A percentile compares a stretch with the other conserved stretches of the same genome.
Conservation (phyloP, 2,329 filamentous ascomycete species). For the Helicocarpus griseus region DNA sequence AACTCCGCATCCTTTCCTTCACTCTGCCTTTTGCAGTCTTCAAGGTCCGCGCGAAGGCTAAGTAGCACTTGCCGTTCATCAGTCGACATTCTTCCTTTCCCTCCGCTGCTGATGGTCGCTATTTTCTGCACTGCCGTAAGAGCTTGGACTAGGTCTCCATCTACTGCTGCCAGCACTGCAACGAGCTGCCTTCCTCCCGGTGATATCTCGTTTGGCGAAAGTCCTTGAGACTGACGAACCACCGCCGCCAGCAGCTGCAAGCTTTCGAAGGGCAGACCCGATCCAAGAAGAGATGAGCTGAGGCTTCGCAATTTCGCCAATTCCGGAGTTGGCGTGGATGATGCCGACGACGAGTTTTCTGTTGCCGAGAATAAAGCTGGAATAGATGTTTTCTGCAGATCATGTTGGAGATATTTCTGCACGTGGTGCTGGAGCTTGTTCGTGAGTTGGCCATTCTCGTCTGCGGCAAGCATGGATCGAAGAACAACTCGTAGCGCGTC, state of each 20-base stretch:
- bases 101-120: background rate
- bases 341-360: background rate
- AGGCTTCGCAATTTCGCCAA: constrained; percentile 5
- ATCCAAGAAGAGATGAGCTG: constrained; percentile 7
- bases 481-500: constrained; percentile 7
- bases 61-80: constrained; percentile 8
- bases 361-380: constrained; percentile 1
- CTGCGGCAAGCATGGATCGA: constrained; percentile 10
- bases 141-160: constrained; percentile 30
- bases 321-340: background rate
- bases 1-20: constrained; percentile 12
- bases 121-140: constrained; percentile 27
- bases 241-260: constrained; percentile 5
- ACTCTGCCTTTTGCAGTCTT: constrained; percentile 5
- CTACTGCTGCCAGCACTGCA: constrained; percentile 19
- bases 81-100: constrained; percentile 4
- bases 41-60: constrained; percentile 7
- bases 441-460: constrained; percentile 8
- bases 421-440: constrained; percentile 6
- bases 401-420: constrained; percentile 6
- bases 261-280: constrained; percentile 8
- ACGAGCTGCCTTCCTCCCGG: constrained; percentile 4
- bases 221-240: constrained; percentile 4
- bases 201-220: background rate
- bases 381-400: constrained; percentile 1